phyloP scores from a whole-genome alignment of 1,139 yeast genomes.

The Blastobotrys raffinosifermentans region DNA sequence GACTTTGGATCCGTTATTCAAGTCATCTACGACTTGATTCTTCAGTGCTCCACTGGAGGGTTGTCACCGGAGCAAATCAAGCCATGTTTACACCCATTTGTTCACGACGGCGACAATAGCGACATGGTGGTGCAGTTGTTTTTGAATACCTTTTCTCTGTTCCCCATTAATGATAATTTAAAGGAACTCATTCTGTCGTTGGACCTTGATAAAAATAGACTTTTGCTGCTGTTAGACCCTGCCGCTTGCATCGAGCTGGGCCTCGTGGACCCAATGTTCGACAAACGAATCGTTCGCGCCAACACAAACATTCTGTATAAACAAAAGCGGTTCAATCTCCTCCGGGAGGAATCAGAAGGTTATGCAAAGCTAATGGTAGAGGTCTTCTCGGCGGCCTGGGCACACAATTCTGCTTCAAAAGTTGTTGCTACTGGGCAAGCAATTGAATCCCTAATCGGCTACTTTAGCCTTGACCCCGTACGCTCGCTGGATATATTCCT shows the following conservation, averaged over 20 bases:
- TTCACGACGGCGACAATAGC: slow-evolving; percentile 6
- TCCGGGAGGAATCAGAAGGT: slow-evolving; percentile 81
- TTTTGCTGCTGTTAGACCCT: slow-evolving; percentile 24
- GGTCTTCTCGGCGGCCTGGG: slow-evolving; percentile 40
- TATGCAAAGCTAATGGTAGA: slow-evolving; percentile 61
- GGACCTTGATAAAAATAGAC: slow-evolving; percentile 19
- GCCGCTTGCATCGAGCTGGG: slow-evolving; percentile 19
- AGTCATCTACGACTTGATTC: slow-evolving; percentile 21
- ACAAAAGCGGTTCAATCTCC: slow-evolving; percentile 63
- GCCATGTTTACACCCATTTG: slow-evolving; percentile 4
- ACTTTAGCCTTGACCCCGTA: slow-evolving; percentile 70
- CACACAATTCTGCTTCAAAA: slow-evolving; percentile 39
- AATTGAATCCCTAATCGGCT: slow-evolving; percentile 62
- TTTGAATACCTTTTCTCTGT: slow-evolving; percentile 20
- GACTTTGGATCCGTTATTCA: slow-evolving; percentile 11
- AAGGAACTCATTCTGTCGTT: slow-evolving; percentile 17
- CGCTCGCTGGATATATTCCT: slow-evolving; percentile 60
- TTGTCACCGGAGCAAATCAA: slow-evolving; percentile 10
- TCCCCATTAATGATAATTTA: slow-evolving; percentile 13
- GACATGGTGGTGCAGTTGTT: slow-evolving; percentile 14
- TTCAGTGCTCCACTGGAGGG: slow-evolving; percentile 11
- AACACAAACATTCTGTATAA: slow-evolving; percentile 49
- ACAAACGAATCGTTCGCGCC: slow-evolving; percentile 41
- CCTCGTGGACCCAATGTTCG: slow-evolving; percentile 27
- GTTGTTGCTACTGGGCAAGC: slow-evolving; percentile 45